A percentile compares a stretch with the other conserved stretches of the same genome.
Evolutionary conservation across 495 filamentous ascomycete genomes (phyloP).

Genomic region (Friedmanniomyces endolithicus): DNA sequence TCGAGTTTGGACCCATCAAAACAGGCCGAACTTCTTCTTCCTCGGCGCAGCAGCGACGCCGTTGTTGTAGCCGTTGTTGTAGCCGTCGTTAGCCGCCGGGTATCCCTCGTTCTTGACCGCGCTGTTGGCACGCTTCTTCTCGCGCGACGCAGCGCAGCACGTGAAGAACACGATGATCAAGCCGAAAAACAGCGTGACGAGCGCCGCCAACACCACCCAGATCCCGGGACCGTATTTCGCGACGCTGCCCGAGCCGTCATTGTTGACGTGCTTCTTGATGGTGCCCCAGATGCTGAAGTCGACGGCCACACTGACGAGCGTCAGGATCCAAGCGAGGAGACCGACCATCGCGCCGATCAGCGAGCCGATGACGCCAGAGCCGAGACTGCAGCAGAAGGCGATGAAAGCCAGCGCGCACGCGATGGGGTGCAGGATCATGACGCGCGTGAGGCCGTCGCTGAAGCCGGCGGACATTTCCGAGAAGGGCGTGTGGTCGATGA

Average conservation of each 20-base stretch:
- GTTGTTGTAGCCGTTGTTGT: too few relatives aligned
- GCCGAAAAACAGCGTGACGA: constrained; percentile 40
- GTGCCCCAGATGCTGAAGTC: constrained; percentile 47
- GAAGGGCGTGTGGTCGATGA: constrained; percentile 23
- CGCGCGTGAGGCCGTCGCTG: constrained; percentile 39
- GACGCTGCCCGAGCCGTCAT: constrained; percentile 22
- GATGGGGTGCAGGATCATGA: constrained; percentile 50
- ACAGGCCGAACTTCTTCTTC: constrained; percentile 15
- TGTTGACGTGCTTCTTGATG: constrained; percentile 39
- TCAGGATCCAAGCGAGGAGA: constrained; percentile 41
- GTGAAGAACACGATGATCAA: constrained; percentile 46
- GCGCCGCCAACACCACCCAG: constrained; percentile 41
- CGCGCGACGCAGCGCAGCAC: constrained; percentile 37
- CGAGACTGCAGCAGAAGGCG: constrained; percentile 43
- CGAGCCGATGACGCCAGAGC: constrained; percentile 42
- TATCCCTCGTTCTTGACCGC: constrained; percentile 5
- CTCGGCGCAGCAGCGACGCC: constrained; percentile 1
- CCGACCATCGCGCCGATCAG: constrained; percentile 39
- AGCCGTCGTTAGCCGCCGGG: neutral
- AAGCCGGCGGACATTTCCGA: constrained; percentile 34
- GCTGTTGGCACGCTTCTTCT: constrained; percentile 8
- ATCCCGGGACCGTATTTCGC: constrained; percentile 38
- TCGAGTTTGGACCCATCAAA: neutral
- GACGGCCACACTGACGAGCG: constrained; percentile 40
- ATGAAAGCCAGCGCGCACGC: constrained; percentile 45